Conservation (phyloP, 2,329 filamentous ascomycete genomes). For the Triangularia verruculosa region DNA sequence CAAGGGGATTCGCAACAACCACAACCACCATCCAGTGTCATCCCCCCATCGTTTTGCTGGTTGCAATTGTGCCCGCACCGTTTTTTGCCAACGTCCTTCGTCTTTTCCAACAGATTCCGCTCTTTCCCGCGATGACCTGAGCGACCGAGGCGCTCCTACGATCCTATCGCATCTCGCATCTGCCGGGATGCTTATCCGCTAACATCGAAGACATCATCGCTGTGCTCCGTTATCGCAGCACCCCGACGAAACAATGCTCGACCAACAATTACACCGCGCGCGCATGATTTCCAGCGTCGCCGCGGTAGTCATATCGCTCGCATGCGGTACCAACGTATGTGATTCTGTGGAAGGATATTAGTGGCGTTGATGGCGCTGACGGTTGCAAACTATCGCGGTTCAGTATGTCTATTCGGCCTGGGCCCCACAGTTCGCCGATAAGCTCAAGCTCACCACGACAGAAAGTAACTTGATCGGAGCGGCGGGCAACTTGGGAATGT, state of each 20-base stretch:
- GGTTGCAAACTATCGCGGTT: constrained; percentile 9
- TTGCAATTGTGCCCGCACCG: neutral
- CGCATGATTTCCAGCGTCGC: constrained; percentile 81
- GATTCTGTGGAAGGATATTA: neutral
- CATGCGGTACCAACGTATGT: constrained; percentile 87
- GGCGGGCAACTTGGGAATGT: constrained; percentile 91
- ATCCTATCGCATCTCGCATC: neutral
- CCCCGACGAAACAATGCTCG: constrained; percentile 39
- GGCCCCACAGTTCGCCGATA: constrained; percentile 91
- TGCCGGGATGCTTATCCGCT: neutral
- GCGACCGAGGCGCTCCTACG: neutral
- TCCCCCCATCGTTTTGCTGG: neutral
- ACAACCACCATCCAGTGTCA: neutral
- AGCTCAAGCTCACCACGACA: constrained; percentile 83
- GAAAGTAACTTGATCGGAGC: constrained; percentile 87
- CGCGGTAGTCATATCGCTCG: constrained; percentile 78
- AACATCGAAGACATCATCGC: neutral
- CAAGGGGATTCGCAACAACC: neutral
- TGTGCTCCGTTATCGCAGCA: constrained; percentile 9
- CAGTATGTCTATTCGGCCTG: constrained; percentile 98
- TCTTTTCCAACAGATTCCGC: neutral
- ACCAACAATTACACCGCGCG: constrained; percentile 54
- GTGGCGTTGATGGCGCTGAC: constrained; percentile 12
- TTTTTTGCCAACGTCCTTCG: neutral
- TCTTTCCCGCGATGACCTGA: neutral